Evolutionary conservation across 192 early-diverging fungal species (phyloP), one percentile per base, ranked within the genome.

Genomic region (Coemansia sp.): DNA sequence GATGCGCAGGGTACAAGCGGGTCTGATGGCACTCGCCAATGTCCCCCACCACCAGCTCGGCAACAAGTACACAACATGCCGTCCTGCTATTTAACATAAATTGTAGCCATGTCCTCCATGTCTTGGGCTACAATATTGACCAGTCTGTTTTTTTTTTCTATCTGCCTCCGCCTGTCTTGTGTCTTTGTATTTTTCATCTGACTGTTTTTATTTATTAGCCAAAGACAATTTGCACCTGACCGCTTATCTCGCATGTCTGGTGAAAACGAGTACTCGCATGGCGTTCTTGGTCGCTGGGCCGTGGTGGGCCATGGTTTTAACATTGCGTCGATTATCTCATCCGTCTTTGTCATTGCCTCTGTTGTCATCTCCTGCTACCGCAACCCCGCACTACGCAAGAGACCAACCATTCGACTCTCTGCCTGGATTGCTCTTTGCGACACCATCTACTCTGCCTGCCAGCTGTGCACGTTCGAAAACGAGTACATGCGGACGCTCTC

Each of bases 221-320:
- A 13, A 23, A 1, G 23, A 13, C 26, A 25, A 7, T 11, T 13
- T 43, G 11, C 5, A 17, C 1, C 41, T 35, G 9, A 14, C 3
- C 34, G 19, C 7, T 26, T n/a, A 19, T 25, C 41, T 43, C 23
- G 21, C 10, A 23, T 26, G 14, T 32, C 39, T 9, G 42, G 51
- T 59, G 26, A 34, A n/a, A 30, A 39, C 30, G 47, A 30, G 19
- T 48, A 57, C 37, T 33, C 57, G 1, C 70, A 73, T 36, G 70
- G 70, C 8, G 49, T 66, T 15, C 55, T 73, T 15, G 70, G 70
- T 15, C 42, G 61, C 23, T 73, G 70, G 70, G 70, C 70, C 8
- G 70, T 73, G 5, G 55, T 73, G 33, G 64, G 70, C 2, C 51
- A 62, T 32, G 70, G 70, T 2, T 66, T 66, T 27, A 73, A 62